Evolutionary conservation across 2,329 filamentous ascomycete genomes (phyloP).

Genomic region (Penicillium janthinellum): DNA sequence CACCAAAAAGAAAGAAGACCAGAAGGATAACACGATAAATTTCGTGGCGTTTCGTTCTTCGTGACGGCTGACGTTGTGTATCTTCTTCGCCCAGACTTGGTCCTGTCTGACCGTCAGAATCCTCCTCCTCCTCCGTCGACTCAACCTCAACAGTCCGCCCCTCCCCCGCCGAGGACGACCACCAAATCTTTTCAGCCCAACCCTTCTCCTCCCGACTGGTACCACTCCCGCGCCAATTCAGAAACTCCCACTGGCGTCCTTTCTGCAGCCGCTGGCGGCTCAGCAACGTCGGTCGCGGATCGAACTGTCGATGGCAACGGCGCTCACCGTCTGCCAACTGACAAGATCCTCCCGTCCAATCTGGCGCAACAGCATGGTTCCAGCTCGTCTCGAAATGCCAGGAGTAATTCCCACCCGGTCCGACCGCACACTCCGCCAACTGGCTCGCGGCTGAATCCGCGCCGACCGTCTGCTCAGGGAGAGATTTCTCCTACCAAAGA

Average conservation of each 20-base stretch:
- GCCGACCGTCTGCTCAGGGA: slow-evolving; percentile 33
- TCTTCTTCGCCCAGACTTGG: slow-evolving; percentile 11
- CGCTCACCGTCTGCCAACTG: slow-evolving; percentile 34
- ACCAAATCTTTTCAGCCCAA: slow-evolving; percentile 61
- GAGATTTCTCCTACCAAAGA: slow-evolving; percentile 35
- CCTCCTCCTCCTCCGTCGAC: slow-evolving; percentile 26
- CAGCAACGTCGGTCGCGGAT: slow-evolving; percentile 35
- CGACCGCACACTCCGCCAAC: slow-evolving; percentile 51
- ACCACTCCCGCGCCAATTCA: slow-evolving; percentile 71
- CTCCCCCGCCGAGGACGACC: slow-evolving; percentile 57
- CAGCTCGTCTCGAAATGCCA: slow-evolving; percentile 49
- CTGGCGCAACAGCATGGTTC: slow-evolving; percentile 35
- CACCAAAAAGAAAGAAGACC: not conserved
- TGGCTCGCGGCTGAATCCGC: slow-evolving; percentile 38
- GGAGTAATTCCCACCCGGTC: slow-evolving; percentile 51
- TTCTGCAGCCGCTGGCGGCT: slow-evolving; percentile 50
- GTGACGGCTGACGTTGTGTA: slow-evolving; percentile 16
- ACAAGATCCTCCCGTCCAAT: slow-evolving; percentile 39
- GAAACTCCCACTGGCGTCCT: slow-evolving; percentile 61
- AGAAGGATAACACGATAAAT: slow-evolving; percentile 10
- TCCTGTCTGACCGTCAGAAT: slow-evolving; percentile 16
- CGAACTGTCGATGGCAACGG: slow-evolving; percentile 41
- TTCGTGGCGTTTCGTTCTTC: slow-evolving; percentile 19
- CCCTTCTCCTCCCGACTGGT: slow-evolving; percentile 54
- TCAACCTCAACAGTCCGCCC: slow-evolving; percentile 31